Conservation (phyloP, 495 filamentous ascomycete species). For the Chaetomidium leptoderma region DNA sequence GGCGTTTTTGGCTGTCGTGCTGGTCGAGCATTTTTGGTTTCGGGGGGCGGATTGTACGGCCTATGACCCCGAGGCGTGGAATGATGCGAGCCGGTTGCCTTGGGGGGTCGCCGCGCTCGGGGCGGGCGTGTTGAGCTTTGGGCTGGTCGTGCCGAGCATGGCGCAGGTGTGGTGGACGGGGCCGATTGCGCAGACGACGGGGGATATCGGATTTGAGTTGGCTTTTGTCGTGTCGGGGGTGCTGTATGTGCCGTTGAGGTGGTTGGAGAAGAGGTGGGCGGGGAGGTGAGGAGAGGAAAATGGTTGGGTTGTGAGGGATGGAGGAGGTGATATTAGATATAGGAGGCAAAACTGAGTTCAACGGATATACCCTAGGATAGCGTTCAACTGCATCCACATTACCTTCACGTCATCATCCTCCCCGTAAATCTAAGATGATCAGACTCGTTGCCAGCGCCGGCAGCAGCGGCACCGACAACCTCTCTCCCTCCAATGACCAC, state of each 20-base stretch:
- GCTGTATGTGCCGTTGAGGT: slow-evolving; percentile 46
- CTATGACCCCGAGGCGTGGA: slow-evolving; percentile 48
- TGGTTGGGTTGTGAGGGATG: neutral
- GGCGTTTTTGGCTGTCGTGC: slow-evolving; percentile 47
- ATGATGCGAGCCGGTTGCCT: slow-evolving; percentile 42
- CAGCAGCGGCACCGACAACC: slow-evolving; percentile 21
- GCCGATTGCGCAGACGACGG: slow-evolving; percentile 50
- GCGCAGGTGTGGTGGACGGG: slow-evolving; percentile 54
- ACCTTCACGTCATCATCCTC: neutral
- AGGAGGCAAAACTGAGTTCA: neutral
- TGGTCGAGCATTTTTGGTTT: slow-evolving; percentile 49
- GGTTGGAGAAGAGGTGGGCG: slow-evolving; percentile 35
- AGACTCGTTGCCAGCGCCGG: slow-evolving; percentile 26
- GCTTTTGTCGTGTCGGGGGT: slow-evolving; percentile 47
- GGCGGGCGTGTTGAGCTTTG: slow-evolving; percentile 38
- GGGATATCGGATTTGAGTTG: slow-evolving; percentile 57
- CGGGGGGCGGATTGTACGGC: slow-evolving; percentile 31
- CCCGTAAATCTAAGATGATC: slow-evolving; percentile 22
- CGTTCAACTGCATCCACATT: neutral
- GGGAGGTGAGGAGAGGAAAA: slow-evolving; percentile 19
- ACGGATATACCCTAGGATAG: slow-evolving; percentile 12
- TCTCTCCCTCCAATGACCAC: slow-evolving; percentile 24
- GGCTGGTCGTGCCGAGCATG: slow-evolving; percentile 51
- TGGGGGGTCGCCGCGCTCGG: slow-evolving; percentile 46
- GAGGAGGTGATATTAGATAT: neutral